Percentiles rank a stretch among this genome's conserved stretches.
Conservation (phyloP, 345 rosid genomes). For the Kandelia obovata region DNA sequence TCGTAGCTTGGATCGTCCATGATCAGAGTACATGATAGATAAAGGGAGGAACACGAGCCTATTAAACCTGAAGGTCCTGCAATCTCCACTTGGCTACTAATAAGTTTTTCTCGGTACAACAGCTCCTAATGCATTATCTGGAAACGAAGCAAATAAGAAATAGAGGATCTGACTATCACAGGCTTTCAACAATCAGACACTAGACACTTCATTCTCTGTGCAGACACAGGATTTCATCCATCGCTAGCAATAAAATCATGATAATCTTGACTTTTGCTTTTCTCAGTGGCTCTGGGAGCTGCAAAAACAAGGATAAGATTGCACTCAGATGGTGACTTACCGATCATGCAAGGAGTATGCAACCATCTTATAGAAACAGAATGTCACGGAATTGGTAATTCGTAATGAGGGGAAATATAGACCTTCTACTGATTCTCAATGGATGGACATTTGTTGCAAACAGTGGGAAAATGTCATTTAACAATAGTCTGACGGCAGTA, state of each 20-base stretch:
- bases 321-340: neutral
- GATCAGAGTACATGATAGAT: too few relatives aligned
- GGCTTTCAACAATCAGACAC: slow-evolving; percentile 8
- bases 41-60: too few relatives aligned
- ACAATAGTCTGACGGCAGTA: neutral
- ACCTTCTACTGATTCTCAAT: too few relatives aligned
- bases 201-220: neutral
- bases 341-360: neutral
- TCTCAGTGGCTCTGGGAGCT: slow-evolving; percentile 76
- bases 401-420: neutral
- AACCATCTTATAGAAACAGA: neutral
- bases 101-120: slow-evolving; percentile 1
- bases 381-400: neutral
- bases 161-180: neutral
- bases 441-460: neutral
- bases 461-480: neutral
- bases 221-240: slow-evolving; percentile 1
- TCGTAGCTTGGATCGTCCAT: too few relatives aligned
- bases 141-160: slow-evolving; percentile 7
- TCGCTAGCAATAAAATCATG: neutral
- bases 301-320: slow-evolving; percentile 18
- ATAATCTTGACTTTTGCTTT: slow-evolving; percentile 46
- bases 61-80: too few relatives aligned
- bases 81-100: too few relatives aligned
- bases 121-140: slow-evolving; percentile 12